Evolutionary conservation across 805 yeast species (phyloP), one percentile per base, ranked within the genome.

Genomic region (Spathaspora boniae): DNA sequence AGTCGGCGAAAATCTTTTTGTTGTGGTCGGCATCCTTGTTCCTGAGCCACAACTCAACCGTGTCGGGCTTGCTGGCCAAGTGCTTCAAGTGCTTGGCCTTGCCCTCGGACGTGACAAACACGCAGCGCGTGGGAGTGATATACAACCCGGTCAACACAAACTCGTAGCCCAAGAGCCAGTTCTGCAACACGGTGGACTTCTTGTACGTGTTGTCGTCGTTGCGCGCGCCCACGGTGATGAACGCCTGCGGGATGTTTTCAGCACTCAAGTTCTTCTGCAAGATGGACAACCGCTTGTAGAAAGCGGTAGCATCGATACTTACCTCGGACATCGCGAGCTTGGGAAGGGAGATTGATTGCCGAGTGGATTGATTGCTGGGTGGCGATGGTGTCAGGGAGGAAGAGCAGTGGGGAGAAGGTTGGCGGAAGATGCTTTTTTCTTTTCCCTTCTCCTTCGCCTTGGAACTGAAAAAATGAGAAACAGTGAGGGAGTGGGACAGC

Each of bases 91-190:
- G 82, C 56, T 81, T 86, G 27, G 94, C 87, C 60, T 91, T 91
- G 5, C 86, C 86, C 32, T 79, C 82, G 20, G 91, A 80, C 0
- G 97, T 89, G 39, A 89, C 70, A 36, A 91, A 65, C 4, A 78
- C 58, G 25, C 78, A 65, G 45, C 76, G 78, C 25, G 73, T 75
- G 36, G 72, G 70, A 3, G 84, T 74, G 39, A 89, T 62, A 33
- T 72, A 77, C 35, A 91, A 61, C 20, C 80, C 79, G 2, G 97
- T 88, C 33, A 93, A 93, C n/a, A 95, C 94, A 54, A 91, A 91
- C 56, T 93, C 98, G 56, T 89, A 91, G 4, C 97, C 96, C 32
- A 91, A 64, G 36, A 91, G 65, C 98, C 98, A 91, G 34, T 80
- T 83, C 56, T 89, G 97, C 31, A 89, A 61, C 29, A 84, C 81